Conservation (phyloP, 768 basidiomycete genomes). For the Boletus pseudopeckii region DNA sequence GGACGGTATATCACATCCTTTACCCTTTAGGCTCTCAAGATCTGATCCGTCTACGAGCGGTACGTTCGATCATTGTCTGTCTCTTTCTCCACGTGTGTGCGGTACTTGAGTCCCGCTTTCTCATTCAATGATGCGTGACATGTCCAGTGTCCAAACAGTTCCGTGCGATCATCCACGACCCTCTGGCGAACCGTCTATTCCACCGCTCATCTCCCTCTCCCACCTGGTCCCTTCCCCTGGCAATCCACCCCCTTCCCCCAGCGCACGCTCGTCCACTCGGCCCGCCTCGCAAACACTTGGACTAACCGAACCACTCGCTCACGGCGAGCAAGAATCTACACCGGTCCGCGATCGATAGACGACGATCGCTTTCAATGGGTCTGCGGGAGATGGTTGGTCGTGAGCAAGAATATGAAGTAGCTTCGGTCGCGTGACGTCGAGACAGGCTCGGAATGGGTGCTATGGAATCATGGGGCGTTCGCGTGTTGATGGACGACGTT, state of each 20-base stretch:
- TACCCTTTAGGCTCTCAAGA: conserved; percentile 5
- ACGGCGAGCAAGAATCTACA: conserved; percentile 2
- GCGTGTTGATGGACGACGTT: conserved; percentile 8
- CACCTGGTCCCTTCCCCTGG: conserved; percentile 20
- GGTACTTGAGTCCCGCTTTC: not conserved
- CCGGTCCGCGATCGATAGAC: conserved; percentile 1
- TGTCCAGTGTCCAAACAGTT: conserved; percentile 15
- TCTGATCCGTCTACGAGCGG: conserved; percentile 13
- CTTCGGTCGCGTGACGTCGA: conserved; percentile 14
- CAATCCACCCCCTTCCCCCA: conserved; percentile 17
- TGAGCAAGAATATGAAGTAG: conserved; percentile 12
- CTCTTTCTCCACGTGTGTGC: too few relatives aligned
- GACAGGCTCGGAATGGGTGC: conserved; percentile 6
- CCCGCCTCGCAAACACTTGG: conserved; percentile 13
- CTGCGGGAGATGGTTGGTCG: conserved; percentile 18
- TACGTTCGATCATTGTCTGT: not conserved
- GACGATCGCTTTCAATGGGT: conserved; percentile 15
- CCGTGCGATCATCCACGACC: conserved; percentile 7
- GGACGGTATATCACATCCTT: conserved; percentile 15
- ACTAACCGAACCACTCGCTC: conserved; percentile 9
- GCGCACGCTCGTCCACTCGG: conserved; percentile 17
- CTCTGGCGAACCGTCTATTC: conserved; percentile 16
- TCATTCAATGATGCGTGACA: not conserved
- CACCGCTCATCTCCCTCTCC: conserved; percentile 10
- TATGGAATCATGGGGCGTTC: conserved; percentile 16